phyloP scores from a whole-genome alignment of 2,329 filamentous ascomycete species.

The Neofusicoccum cordaticola region DNA sequence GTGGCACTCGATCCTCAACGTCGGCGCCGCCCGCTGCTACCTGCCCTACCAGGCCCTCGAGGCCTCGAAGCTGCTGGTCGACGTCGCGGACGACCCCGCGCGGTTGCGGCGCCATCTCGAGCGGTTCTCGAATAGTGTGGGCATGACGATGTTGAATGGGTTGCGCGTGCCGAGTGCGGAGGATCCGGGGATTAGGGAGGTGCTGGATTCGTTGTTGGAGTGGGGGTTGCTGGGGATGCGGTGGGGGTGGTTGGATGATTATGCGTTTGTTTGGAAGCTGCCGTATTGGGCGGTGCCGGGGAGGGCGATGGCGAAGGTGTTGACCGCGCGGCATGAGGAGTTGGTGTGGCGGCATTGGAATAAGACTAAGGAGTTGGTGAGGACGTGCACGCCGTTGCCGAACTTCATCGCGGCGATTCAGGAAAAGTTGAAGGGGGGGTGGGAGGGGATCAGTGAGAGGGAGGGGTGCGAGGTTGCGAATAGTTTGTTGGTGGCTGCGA shows the following conservation, averaged over 20 bases:
- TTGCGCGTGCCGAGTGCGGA: neutral
- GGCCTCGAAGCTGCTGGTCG: neutral
- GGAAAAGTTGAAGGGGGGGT: neutral
- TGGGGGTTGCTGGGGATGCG: neutral
- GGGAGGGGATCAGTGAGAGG: neutral
- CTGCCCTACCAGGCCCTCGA: conserved; percentile 18
- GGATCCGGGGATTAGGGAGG: neutral
- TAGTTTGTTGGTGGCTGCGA: neutral
- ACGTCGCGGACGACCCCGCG: neutral
- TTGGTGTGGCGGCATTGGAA: conserved; percentile 24
- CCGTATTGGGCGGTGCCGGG: conserved; percentile 33
- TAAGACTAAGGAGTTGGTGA: conserved; percentile 16
- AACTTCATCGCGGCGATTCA: neutral
- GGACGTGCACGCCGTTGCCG: neutral
- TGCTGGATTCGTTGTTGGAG: neutral
- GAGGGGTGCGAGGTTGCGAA: neutral
- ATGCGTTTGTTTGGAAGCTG: conserved; percentile 44
- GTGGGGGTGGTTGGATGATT: conserved; percentile 39
- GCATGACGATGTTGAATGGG: conserved; percentile 11
- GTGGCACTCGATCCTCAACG: conserved; percentile 16
- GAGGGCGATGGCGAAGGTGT: conserved; percentile 32
- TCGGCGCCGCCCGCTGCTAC: conserved; percentile 13
- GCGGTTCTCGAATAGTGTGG: neutral
- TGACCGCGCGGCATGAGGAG: conserved; percentile 38
- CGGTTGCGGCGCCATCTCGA: neutral